These are phyloP conservation scores for Pascua guehoae DNA, from an alignment of 1,284 basidiomycete genomes.

Conservation along the genomic window DNA sequence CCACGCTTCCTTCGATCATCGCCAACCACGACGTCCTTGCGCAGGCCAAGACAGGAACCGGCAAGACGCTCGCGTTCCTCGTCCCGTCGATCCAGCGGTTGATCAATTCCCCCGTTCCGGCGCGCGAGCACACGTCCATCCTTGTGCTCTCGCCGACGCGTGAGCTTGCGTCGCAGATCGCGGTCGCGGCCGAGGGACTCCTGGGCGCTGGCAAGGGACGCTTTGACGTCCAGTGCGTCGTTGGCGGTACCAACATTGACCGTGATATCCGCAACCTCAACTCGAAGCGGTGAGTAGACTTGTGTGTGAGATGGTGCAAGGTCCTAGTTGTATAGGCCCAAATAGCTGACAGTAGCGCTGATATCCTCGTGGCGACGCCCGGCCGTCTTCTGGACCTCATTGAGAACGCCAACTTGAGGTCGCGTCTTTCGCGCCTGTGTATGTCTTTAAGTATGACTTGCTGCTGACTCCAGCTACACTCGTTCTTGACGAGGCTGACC, in stretches of 20 bases:
- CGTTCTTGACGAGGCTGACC: constrained; percentile 54
- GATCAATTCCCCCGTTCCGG: constrained; percentile 24
- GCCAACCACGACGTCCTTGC: constrained; percentile 52
- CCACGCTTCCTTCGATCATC: constrained; percentile 51
- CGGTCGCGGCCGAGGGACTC: constrained; percentile 26
- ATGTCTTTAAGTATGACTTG: not conserved
- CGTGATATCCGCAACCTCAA: constrained; percentile 45
- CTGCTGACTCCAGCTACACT: constrained; percentile 35
- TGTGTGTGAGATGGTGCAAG: not conserved
- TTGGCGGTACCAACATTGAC: constrained; percentile 52
- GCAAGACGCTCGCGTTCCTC: constrained; percentile 56
- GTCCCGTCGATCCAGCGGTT: constrained; percentile 52
- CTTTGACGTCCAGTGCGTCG: constrained; percentile 46
- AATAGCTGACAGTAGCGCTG: constrained; percentile 24
- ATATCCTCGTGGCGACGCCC: constrained; percentile 54
- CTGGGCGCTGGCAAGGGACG: constrained; percentile 16
- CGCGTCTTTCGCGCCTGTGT: constrained; percentile 34
- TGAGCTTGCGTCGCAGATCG: constrained; percentile 53
- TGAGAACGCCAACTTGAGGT: constrained; percentile 42
- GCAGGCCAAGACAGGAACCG: constrained; percentile 56
- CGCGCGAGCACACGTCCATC: constrained; percentile 29
- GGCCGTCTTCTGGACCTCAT: constrained; percentile 54
- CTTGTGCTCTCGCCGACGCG: constrained; percentile 53
- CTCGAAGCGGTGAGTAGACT: constrained; percentile 26
- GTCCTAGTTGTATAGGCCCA: not conserved